phyloP scores from a whole-genome alignment of 139 green algal genomes.

The Picochlorum sp. region DNA sequence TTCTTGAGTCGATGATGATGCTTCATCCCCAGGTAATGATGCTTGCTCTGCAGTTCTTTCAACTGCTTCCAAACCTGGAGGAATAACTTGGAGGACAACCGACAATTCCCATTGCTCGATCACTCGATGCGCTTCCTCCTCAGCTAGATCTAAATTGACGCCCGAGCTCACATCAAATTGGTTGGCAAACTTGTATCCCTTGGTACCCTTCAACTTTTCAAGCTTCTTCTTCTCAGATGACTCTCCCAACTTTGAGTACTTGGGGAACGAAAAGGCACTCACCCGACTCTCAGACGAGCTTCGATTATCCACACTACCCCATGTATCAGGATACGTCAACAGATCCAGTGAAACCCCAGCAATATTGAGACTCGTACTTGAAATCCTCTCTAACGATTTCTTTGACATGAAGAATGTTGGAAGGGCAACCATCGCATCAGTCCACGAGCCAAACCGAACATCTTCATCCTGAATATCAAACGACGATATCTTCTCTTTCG shows the following conservation, averaged over 20 bases:
- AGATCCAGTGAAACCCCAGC: background rate
- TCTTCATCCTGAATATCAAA: no score
- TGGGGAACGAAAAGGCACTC: background rate
- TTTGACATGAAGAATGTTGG: no score
- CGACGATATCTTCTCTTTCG: background rate
- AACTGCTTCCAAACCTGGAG: constrained; percentile 12
- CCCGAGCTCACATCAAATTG: background rate
- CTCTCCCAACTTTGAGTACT: background rate
- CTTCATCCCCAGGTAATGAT: no score
- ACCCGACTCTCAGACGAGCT: background rate
- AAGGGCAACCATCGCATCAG: no score
- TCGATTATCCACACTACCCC: background rate
- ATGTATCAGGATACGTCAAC: background rate
- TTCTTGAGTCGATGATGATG: no score
- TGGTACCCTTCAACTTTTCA: background rate
- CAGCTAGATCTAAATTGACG: background rate
- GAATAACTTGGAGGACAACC: constrained; percentile 23
- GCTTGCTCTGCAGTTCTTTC: background rate
- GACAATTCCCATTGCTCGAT: constrained; percentile 39
- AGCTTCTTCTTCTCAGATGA: background rate
- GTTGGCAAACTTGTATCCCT: background rate
- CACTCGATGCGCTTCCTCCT: constrained; percentile 22
- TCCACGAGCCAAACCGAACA: no score
- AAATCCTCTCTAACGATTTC: background rate
- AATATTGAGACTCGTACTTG: background rate